Base-by-base conservation (phyloP, 83 land plant genomes). In the Picea abies region DNA sequence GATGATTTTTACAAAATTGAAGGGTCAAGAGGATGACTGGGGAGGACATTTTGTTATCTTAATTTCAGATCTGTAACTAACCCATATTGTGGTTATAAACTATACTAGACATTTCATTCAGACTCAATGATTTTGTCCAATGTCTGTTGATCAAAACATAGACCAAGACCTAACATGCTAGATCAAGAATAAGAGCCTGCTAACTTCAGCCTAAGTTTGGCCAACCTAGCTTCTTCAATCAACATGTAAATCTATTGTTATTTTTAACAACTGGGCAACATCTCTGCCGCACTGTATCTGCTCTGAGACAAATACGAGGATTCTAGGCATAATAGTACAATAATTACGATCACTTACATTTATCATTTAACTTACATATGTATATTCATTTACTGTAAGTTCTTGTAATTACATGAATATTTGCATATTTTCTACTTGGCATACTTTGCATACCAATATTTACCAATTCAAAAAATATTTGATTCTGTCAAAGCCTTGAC, bases 151-250 rank as follows among this genome's bases (percentile, higher is more conserved):
- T 5, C 6, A 39, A 71, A 71, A 19, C 75, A 39, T 44, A 17
- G 20, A 37, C 41, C 22, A 12, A 71, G 41, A 39, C 41, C 35
- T n/a, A 37, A 71, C 17, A 0, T 39, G 47, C 22, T 37, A 17
- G 76, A 6, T 7, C 20, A 26, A 37, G 52, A 47, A 47, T 44
- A 5, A 39, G 22, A 19, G 76, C 47, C 20, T 71, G n/a, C 17
- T 19, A 71, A 41, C 23, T 71, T 39, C 17, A 39, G 37, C 7
- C 47, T 14, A 35, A 44, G 23, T 71, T 19, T 39, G 44, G 76
- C 20, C 41, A 71, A 71, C 75, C 47, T 69, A 69, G n/a, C 41
- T 69, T 69, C 37, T 37, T 69, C 41, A 69, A 32, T 69, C 39
- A 69, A 16, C 19, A 69, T 69, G 44, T 35, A 29, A 25, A 16